Evolutionary conservation across 495 filamentous ascomycete genomes (phyloP), one percentile per base, ranked within the genome.

Genomic region (Trypethelium eluteriae): DNA sequence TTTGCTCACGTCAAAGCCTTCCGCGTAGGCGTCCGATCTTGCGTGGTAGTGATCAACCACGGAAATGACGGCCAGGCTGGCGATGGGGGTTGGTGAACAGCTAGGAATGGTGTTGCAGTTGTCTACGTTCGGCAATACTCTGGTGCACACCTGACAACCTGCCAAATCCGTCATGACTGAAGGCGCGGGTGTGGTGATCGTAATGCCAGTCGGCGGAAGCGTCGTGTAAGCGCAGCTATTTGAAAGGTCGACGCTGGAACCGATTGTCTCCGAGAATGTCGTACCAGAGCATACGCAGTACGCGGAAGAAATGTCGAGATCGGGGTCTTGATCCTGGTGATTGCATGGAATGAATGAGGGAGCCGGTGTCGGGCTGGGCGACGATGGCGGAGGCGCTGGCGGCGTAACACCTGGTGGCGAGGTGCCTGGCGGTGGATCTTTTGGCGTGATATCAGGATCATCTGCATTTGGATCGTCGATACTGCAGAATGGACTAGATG

Each of bases 311-410:
- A 46, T 46, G 41, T 14, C 14, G 41, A 46, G 41, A 46, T 46
- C 41, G 41, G 41, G 41, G 41, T 46, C 14, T 46, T 46, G 41
- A 46, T 46, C 41, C 41, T 46, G 41, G 41, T 46, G 41, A 14
- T 46, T 46, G 41, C 41, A 46, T 46, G 41, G 41, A 46, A 46
- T 46, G 41, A 46, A 46, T 46, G 41, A 46, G 41, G 41, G 41
- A 46, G 41, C 41, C 41, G 41, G 41, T 46, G 41, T 46, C 41
- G 41, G 41, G 41, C 41, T 46, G 41, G 41, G 41, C 41, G 41
- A 46, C 41, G 41, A 46, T 46, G 41, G 41, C 41, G 41, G 41
- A 46, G 41, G 14, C 6, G 6, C 14, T 46, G 41, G 41, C 14
- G 41, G 41, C 5, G 41, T 46, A 46, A 46, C 41, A 46, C 41